These are phyloP conservation scores for Euphorbia schlechtendalii DNA, from an alignment of 441 rosid genomes.

Conservation along the genomic window DNA sequence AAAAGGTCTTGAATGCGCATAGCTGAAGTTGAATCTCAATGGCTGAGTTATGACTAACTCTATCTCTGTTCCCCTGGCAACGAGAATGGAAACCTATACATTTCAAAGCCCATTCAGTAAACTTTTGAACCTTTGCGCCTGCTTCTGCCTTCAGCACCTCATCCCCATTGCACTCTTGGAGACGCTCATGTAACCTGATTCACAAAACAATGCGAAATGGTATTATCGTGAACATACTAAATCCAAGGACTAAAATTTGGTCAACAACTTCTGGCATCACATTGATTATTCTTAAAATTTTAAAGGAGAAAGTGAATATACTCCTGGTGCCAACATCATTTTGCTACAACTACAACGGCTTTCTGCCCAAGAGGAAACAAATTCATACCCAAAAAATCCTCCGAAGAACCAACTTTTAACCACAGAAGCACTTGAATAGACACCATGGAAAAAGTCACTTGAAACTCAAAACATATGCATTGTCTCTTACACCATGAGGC, in stretches of 20 bases:
- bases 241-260: background rate
- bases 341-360: background rate
- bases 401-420: too few relatives aligned
- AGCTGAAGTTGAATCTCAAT: constrained; percentile 80
- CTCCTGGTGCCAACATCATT: background rate
- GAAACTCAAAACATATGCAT: background rate
- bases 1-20: constrained; percentile 87
- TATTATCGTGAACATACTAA: background rate
- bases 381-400: background rate
- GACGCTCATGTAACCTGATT: constrained; percentile 84
- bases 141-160: constrained; percentile 91
- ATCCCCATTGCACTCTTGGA: constrained; percentile 84
- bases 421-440: too few relatives aligned
- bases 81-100: constrained; percentile 92
- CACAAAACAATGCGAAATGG: constrained; percentile 19
- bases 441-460: too few relatives aligned
- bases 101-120: constrained; percentile 93
- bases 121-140: constrained; percentile 85
- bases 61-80: constrained; percentile 59
- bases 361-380: background rate
- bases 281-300: background rate
- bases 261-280: background rate
- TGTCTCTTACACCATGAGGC: constrained; percentile 2
- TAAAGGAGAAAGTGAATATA: background rate
- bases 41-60: constrained; percentile 58